Base-by-base conservation (phyloP, 352 stramenopile species). In the Pythium biforme region DNA sequence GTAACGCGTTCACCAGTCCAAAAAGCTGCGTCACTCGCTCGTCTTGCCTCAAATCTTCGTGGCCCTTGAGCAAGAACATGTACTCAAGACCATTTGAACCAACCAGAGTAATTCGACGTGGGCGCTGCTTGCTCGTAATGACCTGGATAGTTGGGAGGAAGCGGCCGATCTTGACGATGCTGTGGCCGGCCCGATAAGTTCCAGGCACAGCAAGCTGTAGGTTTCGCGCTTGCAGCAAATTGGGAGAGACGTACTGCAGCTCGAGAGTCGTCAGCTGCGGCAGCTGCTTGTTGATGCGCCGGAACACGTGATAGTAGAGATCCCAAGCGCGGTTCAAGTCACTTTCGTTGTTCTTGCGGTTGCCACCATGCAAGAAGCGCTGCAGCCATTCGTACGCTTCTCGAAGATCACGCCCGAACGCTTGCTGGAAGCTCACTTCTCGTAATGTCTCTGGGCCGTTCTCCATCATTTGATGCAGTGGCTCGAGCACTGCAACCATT, bases 11-110 rank as follows among this genome's bases (percentile, higher is more conserved):
- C 49, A 99, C 98, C 25, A 99, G 85, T 17, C 97, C 98, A 74
- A 99, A 99, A 12, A 99, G 83, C 80, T 99, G 98, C 97, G 99
- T 99, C 19, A 99, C 98, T 56, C 98, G 88, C 78, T 99, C 98
- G 73, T 99, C 98, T 81, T 99, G 98, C 17, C 98, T 79, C 55
- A 99, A 77, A 84, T 99, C 98, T 77, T 99, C 98, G 72, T 99
- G 97, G 4, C 98, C 98, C 82, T 99, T 99, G 14, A 99, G 89
- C 52, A 99, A 72, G 76, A 99, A 99, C 37, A 97, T 87, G 77
- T 99, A 99, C 59, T 98, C 84, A 52, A 98, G 94, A 10, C 97
- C 98, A 70, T 99, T 97, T 68, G 92, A 98, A 26, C 98, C 98
- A 34, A 95, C 78, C 52, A 99, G 97, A 14, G 88, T 96, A 23